Conservation (phyloP, 2,329 filamentous ascomycete species). For the Exophiala oligosperma region DNA sequence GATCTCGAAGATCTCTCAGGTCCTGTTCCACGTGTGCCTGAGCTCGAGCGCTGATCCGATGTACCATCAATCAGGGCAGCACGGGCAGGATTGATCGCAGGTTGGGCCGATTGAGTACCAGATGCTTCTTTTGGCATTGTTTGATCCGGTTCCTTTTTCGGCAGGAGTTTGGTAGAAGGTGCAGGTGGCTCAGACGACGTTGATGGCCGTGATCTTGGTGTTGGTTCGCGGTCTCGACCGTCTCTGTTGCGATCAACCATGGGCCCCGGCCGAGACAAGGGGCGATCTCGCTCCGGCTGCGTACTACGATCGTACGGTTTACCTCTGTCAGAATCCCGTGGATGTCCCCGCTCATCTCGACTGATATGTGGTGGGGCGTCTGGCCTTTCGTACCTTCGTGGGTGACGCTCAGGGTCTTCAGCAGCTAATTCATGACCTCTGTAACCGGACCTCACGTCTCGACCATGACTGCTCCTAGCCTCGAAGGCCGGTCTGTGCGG, state of each 20-base stretch:
- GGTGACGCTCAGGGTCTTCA: slow-evolving; percentile 36
- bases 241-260: slow-evolving; percentile 30
- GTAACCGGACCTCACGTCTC: slow-evolving; percentile 38
- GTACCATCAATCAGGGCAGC: slow-evolving; percentile 32
- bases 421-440: slow-evolving; percentile 38
- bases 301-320: slow-evolving; percentile 21
- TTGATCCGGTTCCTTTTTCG: slow-evolving; percentile 23
- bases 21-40: slow-evolving; percentile 14
- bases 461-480: slow-evolving; percentile 35
- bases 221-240: slow-evolving; percentile 26
- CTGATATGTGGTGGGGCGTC: slow-evolving; percentile 28
- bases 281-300: slow-evolving; percentile 23
- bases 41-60: slow-evolving; percentile 18
- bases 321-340: slow-evolving; percentile 24
- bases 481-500: slow-evolving; percentile 32
- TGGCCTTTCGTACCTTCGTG: slow-evolving; percentile 38
- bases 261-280: slow-evolving; percentile 26
- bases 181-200: slow-evolving; percentile 9
- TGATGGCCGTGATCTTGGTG: slow-evolving; percentile 23
- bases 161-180: slow-evolving; percentile 15
- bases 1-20: slow-evolving; percentile 21
- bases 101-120: slow-evolving; percentile 21
- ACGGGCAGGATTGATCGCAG: slow-evolving; percentile 31
- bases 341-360: slow-evolving; percentile 26
- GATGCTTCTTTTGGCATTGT: not conserved